Evolutionary conservation across 2,329 filamentous ascomycete genomes (phyloP).

Genomic region (Aspergillus novofumigatus): DNA sequence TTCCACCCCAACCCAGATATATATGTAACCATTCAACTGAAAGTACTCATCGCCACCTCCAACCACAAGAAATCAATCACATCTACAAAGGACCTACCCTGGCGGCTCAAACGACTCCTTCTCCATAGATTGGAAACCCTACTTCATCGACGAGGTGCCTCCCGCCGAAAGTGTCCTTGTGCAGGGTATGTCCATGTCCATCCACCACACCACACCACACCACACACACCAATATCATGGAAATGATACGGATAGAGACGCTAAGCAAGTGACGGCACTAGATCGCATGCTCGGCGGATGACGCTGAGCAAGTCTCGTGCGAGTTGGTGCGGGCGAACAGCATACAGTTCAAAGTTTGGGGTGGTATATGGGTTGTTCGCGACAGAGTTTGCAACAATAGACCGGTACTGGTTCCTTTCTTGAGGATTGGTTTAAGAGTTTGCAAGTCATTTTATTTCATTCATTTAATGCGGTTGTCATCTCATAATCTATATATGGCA

Average conservation of each 20-base stretch:
- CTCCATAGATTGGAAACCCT: conserved; percentile 11
- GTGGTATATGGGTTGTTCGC: too few species aligned
- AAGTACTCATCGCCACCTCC: conserved; percentile 16
- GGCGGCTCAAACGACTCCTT: conserved; percentile 10
- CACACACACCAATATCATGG: too few species aligned
- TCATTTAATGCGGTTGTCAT: not conserved
- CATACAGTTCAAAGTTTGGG: too few species aligned
- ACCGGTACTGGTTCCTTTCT: not conserved
- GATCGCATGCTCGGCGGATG: too few species aligned
- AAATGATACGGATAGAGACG: too few species aligned
- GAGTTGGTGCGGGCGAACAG: too few species aligned
- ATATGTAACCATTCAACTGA: not conserved
- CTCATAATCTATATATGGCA: not conserved
- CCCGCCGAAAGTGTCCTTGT: conserved; percentile 11
- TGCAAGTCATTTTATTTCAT: not conserved
- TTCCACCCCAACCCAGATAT: too few species aligned
- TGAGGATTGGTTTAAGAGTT: not conserved
- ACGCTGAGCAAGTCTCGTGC: too few species aligned
- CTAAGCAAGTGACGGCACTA: too few species aligned
- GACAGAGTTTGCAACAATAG: not conserved
- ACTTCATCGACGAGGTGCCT: conserved; percentile 12
- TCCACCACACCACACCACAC: too few species aligned
- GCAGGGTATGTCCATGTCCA: conserved; percentile 4
- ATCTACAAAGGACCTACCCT: conserved; percentile 15
- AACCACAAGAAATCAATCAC: conserved; percentile 8